Evolutionary conservation across 2,329 filamentous ascomycete species (phyloP).

Genomic region (Cephalotrichum gorgonifer): DNA sequence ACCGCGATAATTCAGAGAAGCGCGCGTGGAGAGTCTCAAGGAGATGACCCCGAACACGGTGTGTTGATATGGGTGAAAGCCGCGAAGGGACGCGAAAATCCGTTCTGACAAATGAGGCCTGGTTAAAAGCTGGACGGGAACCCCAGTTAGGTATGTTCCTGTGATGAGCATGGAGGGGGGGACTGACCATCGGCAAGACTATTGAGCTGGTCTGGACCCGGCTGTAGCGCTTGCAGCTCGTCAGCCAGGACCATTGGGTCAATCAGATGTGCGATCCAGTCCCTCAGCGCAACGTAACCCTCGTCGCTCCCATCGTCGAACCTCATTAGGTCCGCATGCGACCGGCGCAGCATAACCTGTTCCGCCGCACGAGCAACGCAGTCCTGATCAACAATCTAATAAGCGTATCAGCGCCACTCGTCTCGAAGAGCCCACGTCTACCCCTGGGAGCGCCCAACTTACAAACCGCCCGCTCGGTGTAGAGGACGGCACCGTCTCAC

Average conservation of each 20-base stretch:
- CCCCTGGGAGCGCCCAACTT: neutral
- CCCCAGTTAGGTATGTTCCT: neutral
- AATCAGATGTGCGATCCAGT: constrained; percentile 1
- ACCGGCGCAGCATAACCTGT: neutral
- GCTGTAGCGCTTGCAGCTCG: neutral
- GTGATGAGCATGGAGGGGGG: neutral
- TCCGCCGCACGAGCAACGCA: neutral
- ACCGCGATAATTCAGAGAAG: neutral
- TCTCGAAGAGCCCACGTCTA: neutral
- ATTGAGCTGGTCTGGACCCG: neutral
- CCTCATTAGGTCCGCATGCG: constrained; percentile 4
- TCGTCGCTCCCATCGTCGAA: neutral
- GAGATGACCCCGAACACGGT: neutral
- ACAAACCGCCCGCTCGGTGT: neutral
- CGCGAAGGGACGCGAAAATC: constrained; percentile 2
- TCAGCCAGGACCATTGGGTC: neutral
- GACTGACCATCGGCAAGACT: neutral
- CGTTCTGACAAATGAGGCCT: neutral
- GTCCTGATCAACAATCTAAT: constrained; percentile 2
- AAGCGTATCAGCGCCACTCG: neutral
- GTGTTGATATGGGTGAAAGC: neutral
- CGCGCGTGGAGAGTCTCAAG: neutral
- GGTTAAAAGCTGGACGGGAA: neutral
- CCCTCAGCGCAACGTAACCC: neutral
- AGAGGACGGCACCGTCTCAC: constrained; percentile 1